Conservation (phyloP, 2,329 filamentous ascomycete species). For the Xylaria multiplex region DNA sequence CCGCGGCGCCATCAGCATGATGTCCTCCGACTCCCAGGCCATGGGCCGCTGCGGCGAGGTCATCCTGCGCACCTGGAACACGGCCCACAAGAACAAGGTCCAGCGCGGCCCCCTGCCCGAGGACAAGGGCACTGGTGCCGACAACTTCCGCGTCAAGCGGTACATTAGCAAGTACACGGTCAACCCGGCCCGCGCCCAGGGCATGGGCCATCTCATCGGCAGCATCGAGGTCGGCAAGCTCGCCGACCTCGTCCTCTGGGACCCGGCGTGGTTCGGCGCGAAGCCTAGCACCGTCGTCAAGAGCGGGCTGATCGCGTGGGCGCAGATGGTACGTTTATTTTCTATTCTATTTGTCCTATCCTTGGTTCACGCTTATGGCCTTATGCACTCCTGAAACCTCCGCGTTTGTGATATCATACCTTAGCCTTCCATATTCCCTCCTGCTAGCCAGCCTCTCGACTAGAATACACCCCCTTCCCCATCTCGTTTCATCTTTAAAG, state of each 20-base stretch:
- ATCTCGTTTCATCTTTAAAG: background rate
- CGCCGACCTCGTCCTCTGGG: slow-evolving; percentile 90
- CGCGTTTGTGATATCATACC: background rate
- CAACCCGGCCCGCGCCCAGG: slow-evolving; percentile 91
- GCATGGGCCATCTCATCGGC: slow-evolving; percentile 87
- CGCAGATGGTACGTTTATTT: slow-evolving; percentile 75
- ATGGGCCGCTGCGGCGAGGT: slow-evolving; percentile 98
- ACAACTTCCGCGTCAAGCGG: slow-evolving; percentile 91
- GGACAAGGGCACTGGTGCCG: slow-evolving; percentile 80
- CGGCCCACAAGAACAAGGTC: slow-evolving; percentile 93
- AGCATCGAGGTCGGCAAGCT: slow-evolving; percentile 89
- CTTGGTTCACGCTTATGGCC: background rate
- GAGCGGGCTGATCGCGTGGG: slow-evolving; percentile 83
- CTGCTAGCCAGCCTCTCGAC: background rate
- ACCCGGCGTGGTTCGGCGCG: slow-evolving; percentile 83
- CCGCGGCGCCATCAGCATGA: slow-evolving; percentile 95
- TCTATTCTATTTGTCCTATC: background rate
- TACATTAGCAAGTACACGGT: slow-evolving; percentile 97
- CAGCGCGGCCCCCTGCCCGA: slow-evolving; percentile 81
- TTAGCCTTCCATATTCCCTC: background rate
- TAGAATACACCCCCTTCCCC: background rate
- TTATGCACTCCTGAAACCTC: background rate
- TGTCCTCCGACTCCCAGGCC: slow-evolving; percentile 93
- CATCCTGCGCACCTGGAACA: slow-evolving; percentile 93
- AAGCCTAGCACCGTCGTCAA: slow-evolving; percentile 87